phyloP scores from a whole-genome alignment of 1,284 basidiomycete species.

The Pseudozyma flocculosa region DNA sequence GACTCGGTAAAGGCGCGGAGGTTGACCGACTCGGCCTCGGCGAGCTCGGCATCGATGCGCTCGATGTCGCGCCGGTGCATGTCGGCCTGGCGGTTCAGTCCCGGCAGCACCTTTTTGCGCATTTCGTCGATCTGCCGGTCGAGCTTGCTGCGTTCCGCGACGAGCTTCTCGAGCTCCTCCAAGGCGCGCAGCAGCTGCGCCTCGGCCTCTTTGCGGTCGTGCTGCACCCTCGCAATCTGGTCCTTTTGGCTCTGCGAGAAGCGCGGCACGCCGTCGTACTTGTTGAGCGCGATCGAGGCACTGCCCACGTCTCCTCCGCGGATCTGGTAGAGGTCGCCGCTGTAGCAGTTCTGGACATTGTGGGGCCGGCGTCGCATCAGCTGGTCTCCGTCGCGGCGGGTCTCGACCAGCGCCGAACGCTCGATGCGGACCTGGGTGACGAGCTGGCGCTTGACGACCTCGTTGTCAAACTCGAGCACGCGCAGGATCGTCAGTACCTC shows the following conservation, averaged over 20 bases:
- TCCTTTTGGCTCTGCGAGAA: slow-evolving; percentile 50
- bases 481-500: slow-evolving; percentile 74
- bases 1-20: slow-evolving; percentile 67
- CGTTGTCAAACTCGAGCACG: slow-evolving; percentile 77
- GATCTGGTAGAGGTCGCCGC: slow-evolving; percentile 48
- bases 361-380: slow-evolving; percentile 50
- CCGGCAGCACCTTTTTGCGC: slow-evolving; percentile 1
- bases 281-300: slow-evolving; percentile 54
- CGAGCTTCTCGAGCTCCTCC: slow-evolving; percentile 7
- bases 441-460: slow-evolving; percentile 75
- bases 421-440: slow-evolving; percentile 78
- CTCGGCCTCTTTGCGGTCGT: slow-evolving; percentile 19
- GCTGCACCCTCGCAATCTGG: slow-evolving; percentile 31
- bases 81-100: slow-evolving; percentile 21
- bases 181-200: slow-evolving; percentile 9
- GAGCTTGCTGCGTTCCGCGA: slow-evolving; percentile 7
- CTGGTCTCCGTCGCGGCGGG: slow-evolving; percentile 44
- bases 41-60: slow-evolving; percentile 66
- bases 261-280: slow-evolving; percentile 52
- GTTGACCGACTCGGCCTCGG: slow-evolving; percentile 73
- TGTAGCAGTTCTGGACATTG: slow-evolving; percentile 54
- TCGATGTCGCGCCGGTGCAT: slow-evolving; percentile 46
- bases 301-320: slow-evolving; percentile 33
- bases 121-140: slow-evolving; percentile 9
- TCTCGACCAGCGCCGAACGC: slow-evolving; percentile 66